Conservation (phyloP, 176 grass and related monocot species). For the bread wheat (Triticum aestivum) region DNA sequence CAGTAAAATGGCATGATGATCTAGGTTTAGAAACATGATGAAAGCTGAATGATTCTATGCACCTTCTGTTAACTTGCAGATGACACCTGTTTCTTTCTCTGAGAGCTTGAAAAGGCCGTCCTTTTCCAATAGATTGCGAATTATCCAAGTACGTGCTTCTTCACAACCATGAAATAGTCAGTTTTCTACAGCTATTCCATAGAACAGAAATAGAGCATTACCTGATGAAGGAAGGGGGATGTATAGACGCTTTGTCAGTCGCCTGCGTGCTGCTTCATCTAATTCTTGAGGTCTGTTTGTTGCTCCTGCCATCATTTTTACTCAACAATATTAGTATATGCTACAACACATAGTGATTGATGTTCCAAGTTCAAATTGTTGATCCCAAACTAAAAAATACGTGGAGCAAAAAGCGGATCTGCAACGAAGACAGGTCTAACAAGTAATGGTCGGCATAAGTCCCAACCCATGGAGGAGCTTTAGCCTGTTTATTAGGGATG, state of each 20-base stretch:
- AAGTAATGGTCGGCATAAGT: neutral
- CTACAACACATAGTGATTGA: neutral
- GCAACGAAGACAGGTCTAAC: neutral
- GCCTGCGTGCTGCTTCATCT: constrained; percentile 94
- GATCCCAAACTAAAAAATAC: neutral
- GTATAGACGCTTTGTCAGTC: constrained; percentile 88
- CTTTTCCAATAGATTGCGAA: constrained; percentile 83
- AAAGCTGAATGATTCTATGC: constrained; percentile 7
- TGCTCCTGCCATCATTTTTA: constrained; percentile 60
- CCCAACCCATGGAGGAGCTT: neutral
- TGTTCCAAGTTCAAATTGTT: neutral
- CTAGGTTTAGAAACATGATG: constrained; percentile 26
- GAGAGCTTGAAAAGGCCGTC: constrained; percentile 93
- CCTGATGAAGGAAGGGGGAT: constrained; percentile 96
- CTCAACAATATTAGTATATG: constrained; percentile 13
- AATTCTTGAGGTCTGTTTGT: constrained; percentile 98
- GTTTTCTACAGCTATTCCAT: neutral
- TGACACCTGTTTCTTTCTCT: constrained; percentile 60
- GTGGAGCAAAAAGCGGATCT: neutral
- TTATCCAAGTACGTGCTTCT: constrained; percentile 89
- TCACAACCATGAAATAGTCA: constrained; percentile 39
- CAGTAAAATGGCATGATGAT: constrained; percentile 25
- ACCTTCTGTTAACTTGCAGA: constrained; percentile 96
- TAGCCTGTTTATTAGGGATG: neutral
- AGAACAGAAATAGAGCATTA: constrained; percentile 35